These are phyloP conservation scores for Russula ochroleuca DNA, from an alignment of 768 basidiomycete species.

Conservation along the genomic window DNA sequence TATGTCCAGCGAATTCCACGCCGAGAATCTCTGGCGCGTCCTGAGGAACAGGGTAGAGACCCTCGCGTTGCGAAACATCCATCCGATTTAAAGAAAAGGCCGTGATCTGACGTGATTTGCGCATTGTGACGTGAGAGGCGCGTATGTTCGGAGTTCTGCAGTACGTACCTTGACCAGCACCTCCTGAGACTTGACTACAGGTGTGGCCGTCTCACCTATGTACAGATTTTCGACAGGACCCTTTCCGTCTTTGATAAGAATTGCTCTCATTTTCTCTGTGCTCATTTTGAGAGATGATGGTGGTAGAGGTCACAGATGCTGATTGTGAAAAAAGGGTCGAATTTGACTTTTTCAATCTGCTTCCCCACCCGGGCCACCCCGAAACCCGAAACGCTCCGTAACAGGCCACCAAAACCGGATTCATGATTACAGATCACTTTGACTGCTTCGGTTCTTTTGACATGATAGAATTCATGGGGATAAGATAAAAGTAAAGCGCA, in stretches of 20 bases:
- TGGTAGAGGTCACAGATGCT: background rate
- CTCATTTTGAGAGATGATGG: background rate
- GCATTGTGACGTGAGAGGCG: background rate
- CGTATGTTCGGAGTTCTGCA: background rate
- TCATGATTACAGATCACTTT: background rate
- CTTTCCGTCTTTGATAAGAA: constrained; percentile 64
- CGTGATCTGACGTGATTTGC: constrained; percentile 47
- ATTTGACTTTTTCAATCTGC: no score
- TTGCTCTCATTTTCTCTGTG: constrained; percentile 7
- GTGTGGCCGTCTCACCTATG: constrained; percentile 65
- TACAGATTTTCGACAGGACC: constrained; percentile 77
- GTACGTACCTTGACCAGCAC: constrained; percentile 72
- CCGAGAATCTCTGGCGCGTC: constrained; percentile 63
- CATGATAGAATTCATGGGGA: no score
- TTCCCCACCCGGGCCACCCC: no score
- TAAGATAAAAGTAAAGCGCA: no score
- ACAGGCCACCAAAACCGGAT: background rate
- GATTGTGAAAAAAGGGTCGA: no score
- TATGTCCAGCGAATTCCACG: constrained; percentile 80
- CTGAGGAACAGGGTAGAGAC: constrained; percentile 73
- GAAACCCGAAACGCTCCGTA: no score
- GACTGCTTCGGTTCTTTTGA: no score
- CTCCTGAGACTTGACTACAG: constrained; percentile 51
- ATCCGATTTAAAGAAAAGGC: constrained; percentile 88
- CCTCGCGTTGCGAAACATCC: constrained; percentile 73